A percentile compares a stretch with the other conserved stretches of the same genome.
phyloP scores from a whole-genome alignment of 805 yeast species.

The Starmerella khaoyaiensis region DNA sequence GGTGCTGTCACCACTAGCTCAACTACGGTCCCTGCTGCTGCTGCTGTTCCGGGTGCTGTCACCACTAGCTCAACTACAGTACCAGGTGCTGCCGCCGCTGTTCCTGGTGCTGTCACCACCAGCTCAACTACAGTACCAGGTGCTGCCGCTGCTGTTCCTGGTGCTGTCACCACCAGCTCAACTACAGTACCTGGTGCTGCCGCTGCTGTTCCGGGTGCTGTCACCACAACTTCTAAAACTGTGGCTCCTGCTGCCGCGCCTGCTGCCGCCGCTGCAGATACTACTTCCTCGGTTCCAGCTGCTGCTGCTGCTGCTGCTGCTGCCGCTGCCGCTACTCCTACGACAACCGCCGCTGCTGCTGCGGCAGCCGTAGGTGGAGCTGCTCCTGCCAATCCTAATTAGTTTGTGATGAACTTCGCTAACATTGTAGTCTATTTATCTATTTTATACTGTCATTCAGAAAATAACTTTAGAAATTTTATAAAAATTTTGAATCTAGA shows the following conservation, averaged over 20 bases:
- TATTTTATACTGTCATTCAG: no score
- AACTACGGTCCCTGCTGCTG: conserved; percentile 1
- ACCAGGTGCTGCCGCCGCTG: conserved; percentile 3
- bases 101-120: neutral
- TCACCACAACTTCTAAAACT: conserved; percentile 1
- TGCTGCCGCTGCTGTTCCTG: neutral
- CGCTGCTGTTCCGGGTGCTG: neutral
- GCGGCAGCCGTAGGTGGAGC: neutral
- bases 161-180: neutral
- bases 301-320: conserved; percentile 2
- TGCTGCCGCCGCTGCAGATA: conserved; percentile 2
- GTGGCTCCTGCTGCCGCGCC: conserved; percentile 3
- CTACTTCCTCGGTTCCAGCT: conserved; percentile 5
- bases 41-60: conserved; percentile 2
- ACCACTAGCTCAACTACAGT: conserved; percentile 3
- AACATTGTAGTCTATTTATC: no score
- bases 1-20: conserved; percentile 1
- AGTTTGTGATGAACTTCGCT: no score
- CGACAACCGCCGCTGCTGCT: neutral
- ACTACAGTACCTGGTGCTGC: neutral
- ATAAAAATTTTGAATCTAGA: no score
- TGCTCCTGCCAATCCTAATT: neutral
- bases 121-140: conserved; percentile 1
- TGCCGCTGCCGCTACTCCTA: conserved; percentile 1
- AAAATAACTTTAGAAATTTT: no score